These are phyloP conservation scores for Sarocladium oryzae DNA, from an alignment of 2,329 filamentous ascomycete genomes.

Conservation along the genomic window DNA sequence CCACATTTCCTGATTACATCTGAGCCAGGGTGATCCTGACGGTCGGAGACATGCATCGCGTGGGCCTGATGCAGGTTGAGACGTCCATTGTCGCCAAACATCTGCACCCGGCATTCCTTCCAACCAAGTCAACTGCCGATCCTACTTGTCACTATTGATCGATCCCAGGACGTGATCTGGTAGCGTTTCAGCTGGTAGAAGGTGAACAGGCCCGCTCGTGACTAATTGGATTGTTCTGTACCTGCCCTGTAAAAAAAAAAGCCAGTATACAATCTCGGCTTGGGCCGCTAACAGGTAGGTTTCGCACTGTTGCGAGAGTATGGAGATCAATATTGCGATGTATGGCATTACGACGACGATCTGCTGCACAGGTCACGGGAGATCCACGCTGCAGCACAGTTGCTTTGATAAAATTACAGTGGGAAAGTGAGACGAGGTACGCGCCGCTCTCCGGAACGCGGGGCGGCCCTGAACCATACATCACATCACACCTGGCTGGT, in stretches of 20 bases:
- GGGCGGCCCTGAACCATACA: no score
- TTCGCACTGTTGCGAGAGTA: neutral
- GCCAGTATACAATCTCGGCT: neutral
- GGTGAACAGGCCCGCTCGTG: neutral
- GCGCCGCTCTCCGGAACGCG: no score
- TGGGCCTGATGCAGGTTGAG: neutral
- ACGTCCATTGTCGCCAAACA: slow-evolving; percentile 2
- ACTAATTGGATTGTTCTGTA: no score
- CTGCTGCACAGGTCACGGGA: neutral
- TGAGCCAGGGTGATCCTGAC: slow-evolving; percentile 3
- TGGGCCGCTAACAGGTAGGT: neutral
- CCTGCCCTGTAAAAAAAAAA: neutral
- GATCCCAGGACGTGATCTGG: neutral
- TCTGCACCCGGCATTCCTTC: neutral
- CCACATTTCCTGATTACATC: neutral
- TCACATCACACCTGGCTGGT: no score
- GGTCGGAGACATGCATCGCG: neutral
- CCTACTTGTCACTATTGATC: no score
- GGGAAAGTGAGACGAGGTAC: no score
- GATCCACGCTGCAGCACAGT: slow-evolving; percentile 4
- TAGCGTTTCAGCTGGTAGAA: no score
- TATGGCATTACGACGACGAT: neutral
- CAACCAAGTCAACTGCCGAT: neutral
- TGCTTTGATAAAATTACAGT: no score
- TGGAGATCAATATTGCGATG: neutral